Percentiles rank a stretch among this genome's conserved stretches.
Conservation (phyloP, 176 grass and related monocot species). For the Bromus sterilis region DNA sequence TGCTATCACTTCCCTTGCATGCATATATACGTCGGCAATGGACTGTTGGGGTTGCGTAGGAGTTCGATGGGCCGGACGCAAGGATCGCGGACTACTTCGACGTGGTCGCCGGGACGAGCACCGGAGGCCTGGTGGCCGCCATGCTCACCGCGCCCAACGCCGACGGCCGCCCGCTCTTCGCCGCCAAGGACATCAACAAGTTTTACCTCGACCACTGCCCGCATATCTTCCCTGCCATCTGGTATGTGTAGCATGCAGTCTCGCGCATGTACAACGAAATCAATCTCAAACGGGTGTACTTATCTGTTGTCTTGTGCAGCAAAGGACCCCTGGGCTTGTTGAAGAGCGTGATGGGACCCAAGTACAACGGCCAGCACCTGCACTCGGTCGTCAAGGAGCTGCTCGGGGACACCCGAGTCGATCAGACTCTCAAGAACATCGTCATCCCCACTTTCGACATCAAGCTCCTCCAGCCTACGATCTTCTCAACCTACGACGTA, state of each 20-base stretch:
- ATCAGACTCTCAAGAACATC: not conserved
- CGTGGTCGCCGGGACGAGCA: constrained; percentile 67
- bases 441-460: not conserved
- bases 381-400: not conserved
- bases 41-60: not conserved
- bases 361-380: not conserved
- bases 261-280: too few species aligned
- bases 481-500: not conserved
- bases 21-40: too few species aligned
- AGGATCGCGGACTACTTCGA: constrained; percentile 71
- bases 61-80: not conserved
- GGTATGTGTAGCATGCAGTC: too few species aligned
- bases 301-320: not conserved
- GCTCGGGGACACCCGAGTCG: not conserved
- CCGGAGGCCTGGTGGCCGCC: constrained; percentile 27
- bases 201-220: constrained; percentile 36
- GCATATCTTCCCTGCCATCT: constrained; percentile 20
- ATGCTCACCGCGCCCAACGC: constrained; percentile 28
- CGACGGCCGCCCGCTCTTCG: not conserved
- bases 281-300: too few species aligned
- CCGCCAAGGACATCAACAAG: constrained; percentile 28
- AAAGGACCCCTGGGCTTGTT: not conserved
- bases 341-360: not conserved
- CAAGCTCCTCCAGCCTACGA: not conserved
- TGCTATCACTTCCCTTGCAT: not conserved